Evolutionary conservation across 164 flowering plant species (phyloP).

Genomic region (Sextonia rubra): DNA sequence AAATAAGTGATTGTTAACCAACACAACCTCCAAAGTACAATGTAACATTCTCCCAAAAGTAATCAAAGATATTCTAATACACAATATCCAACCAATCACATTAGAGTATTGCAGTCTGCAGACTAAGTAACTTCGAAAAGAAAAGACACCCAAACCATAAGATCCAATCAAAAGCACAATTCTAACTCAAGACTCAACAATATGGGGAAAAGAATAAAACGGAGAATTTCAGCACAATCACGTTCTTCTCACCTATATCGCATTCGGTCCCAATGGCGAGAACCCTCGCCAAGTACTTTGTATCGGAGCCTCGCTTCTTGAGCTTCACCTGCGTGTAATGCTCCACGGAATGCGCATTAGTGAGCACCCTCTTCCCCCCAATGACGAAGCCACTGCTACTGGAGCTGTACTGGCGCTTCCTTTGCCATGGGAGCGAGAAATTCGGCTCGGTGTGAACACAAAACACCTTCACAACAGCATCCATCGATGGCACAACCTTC

Average conservation of each 20-base stretch:
- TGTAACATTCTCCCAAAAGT: too few relatives aligned
- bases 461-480: constrained; percentile 96
- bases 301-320: constrained; percentile 94
- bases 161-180: background rate
- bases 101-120: too few relatives aligned
- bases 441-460: constrained; percentile 96
- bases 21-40: too few relatives aligned
- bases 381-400: constrained; percentile 94
- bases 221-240: too few relatives aligned
- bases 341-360: constrained; percentile 98
- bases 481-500: constrained; percentile 79
- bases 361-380: constrained; percentile 76
- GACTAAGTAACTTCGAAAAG: background rate
- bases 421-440: constrained; percentile 97
- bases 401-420: constrained; percentile 90
- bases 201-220: too few relatives aligned
- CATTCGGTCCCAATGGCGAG: constrained; percentile 95
- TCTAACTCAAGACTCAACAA: too few relatives aligned
- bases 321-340: constrained; percentile 96
- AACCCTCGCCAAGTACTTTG: constrained; percentile 87
- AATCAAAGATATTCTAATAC: too few relatives aligned
- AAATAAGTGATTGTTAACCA: too few relatives aligned
- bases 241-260: constrained; percentile 60
- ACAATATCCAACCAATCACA: too few relatives aligned
- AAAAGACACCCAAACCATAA: background rate